Percentiles rank a stretch among this genome's conserved stretches.
phyloP scores from a whole-genome alignment of 352 stramenopile species.

The Saprolegnia parasitica region DNA sequence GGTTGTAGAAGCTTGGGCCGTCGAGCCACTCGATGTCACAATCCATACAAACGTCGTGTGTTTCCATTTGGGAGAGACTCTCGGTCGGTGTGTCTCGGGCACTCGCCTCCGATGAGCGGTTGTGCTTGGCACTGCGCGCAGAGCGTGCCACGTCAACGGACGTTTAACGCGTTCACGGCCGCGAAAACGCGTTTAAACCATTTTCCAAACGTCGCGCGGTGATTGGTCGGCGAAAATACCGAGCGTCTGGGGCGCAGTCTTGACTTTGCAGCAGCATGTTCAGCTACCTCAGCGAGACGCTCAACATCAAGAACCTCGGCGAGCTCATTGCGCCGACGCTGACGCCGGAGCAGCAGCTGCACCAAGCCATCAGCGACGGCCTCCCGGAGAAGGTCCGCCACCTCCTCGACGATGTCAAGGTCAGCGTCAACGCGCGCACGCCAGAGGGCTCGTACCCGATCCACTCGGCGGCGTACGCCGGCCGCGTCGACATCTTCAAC shows the following conservation, averaged over 20 bases:
- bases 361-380: conserved; percentile 69
- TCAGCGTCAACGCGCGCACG: conserved; percentile 67
- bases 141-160: too few species aligned
- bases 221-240: background rate
- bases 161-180: too few species aligned
- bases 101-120: too few species aligned
- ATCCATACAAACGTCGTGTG: too few species aligned
- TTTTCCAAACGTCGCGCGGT: background rate
- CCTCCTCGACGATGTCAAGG: conserved; percentile 63
- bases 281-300: conserved; percentile 82
- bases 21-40: too few species aligned
- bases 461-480: conserved; percentile 81
- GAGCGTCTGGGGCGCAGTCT: background rate
- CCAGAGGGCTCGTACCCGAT: conserved; percentile 73
- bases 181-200: too few species aligned
- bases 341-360: conserved; percentile 82
- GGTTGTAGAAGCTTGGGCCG: too few species aligned
- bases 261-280: conserved; percentile 58
- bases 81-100: too few species aligned
- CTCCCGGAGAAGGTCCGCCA: conserved; percentile 63
- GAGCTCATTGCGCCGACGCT: conserved; percentile 82
- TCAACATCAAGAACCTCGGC: conserved; percentile 86
- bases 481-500: conserved; percentile 66
- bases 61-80: too few species aligned
- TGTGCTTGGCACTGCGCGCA: too few species aligned